A percentile compares a stretch with the other conserved stretches of the same genome.
phyloP scores from a whole-genome alignment of 1,139 yeast genomes.

The Suhomyces yuchorum region DNA sequence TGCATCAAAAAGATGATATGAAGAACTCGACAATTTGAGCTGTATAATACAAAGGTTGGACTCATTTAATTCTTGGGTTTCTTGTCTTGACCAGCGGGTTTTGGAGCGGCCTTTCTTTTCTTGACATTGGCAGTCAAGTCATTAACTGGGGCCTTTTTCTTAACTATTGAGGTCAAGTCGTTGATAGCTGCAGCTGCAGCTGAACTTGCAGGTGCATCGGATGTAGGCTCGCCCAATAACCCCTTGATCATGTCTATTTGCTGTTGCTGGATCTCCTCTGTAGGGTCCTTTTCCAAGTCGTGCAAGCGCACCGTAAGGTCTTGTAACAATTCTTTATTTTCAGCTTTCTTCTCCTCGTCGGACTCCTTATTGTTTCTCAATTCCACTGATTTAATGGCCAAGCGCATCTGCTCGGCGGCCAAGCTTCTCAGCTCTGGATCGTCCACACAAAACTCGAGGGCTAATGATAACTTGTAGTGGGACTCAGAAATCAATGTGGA shows the following conservation, averaged over 20 bases:
- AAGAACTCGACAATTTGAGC: no score
- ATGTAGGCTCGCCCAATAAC: slow-evolving; percentile 55
- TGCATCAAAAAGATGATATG: no score
- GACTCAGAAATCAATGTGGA: slow-evolving; percentile 74
- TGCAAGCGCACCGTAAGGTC: slow-evolving; percentile 54
- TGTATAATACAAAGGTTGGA: background rate
- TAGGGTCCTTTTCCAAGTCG: slow-evolving; percentile 58
- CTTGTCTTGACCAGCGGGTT: slow-evolving; percentile 4
- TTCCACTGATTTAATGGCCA: slow-evolving; percentile 65
- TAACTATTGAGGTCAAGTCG: slow-evolving; percentile 39
- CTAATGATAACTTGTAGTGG: slow-evolving; percentile 79
- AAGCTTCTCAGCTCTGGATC: slow-evolving; percentile 48
- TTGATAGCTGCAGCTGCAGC: slow-evolving; percentile 26
- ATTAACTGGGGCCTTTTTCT: slow-evolving; percentile 27
- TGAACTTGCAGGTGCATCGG: slow-evolving; percentile 9
- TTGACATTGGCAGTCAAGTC: slow-evolving; percentile 14
- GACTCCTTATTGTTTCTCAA: slow-evolving; percentile 34
- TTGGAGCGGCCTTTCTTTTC: slow-evolving; percentile 15
- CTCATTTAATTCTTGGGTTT: slow-evolving; percentile 7
- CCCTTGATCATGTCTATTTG: slow-evolving; percentile 64
- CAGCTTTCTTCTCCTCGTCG: slow-evolving; percentile 37
- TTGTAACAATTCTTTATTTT: slow-evolving; percentile 52
- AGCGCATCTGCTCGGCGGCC: slow-evolving; percentile 60
- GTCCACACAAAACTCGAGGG: slow-evolving; percentile 68
- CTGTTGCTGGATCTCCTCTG: slow-evolving; percentile 53